Conservation (phyloP, 2,329 filamentous ascomycete genomes). For the Fusarium burgessii region DNA sequence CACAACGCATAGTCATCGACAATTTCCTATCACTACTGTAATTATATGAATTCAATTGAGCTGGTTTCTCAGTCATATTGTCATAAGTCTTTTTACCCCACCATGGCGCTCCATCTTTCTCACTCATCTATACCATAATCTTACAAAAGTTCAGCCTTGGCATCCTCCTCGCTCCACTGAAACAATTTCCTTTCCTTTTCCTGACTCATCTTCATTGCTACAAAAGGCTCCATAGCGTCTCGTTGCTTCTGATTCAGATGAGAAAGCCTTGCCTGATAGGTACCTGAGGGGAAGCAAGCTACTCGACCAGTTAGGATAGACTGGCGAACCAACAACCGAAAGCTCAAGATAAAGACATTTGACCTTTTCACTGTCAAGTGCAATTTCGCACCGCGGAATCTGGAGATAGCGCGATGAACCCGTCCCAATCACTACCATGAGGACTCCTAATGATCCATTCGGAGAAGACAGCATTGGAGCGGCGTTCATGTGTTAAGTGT, state of each 20-base stretch:
- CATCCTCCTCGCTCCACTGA: background rate
- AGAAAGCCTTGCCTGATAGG: background rate
- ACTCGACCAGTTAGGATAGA: background rate
- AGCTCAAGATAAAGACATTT: background rate
- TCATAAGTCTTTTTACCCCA: no score
- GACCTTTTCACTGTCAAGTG: no score
- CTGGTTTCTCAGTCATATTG: background rate
- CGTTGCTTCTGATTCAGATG: background rate
- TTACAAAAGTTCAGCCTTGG: background rate
- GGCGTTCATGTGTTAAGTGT: no score
- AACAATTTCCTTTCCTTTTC: background rate
- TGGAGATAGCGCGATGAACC: no score
- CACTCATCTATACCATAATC: background rate
- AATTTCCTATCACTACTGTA: no score
- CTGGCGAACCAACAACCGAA: background rate
- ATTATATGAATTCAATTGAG: no score
- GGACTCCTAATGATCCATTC: no score
- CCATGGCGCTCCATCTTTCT: no score
- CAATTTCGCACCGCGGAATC: no score
- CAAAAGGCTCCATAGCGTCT: background rate
- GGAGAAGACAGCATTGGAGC: no score
- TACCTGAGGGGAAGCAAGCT: background rate
- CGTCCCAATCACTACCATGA: no score
- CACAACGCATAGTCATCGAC: background rate
- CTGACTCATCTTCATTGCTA: background rate